A percentile compares a stretch with the other conserved stretches of the same genome.
phyloP scores from a whole-genome alignment of 257 asterid species.

The Scutellaria barbata region DNA sequence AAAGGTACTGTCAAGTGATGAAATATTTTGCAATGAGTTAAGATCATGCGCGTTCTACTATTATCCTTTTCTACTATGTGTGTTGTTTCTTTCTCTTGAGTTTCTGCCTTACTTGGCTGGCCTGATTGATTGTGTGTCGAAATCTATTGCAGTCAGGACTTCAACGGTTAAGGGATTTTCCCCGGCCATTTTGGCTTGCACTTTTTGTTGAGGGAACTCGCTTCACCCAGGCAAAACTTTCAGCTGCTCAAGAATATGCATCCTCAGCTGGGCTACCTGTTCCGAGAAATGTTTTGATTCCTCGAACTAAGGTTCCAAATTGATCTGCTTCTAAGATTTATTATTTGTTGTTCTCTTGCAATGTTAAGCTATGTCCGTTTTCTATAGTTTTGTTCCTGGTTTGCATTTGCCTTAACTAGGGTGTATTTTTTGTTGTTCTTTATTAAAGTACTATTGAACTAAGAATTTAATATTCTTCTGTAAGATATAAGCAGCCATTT shows the following conservation, averaged over 20 bases:
- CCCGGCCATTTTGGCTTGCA: conserved; percentile 93
- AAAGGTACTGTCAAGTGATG: conserved; percentile 52
- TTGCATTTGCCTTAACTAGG: neutral
- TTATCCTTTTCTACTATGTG: conserved; percentile 10
- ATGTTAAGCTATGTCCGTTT: conserved; percentile 9
- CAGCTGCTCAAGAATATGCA: conserved; percentile 97
- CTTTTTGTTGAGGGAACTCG: conserved; percentile 99
- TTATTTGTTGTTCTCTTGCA: neutral
- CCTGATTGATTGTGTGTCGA: conserved; percentile 23
- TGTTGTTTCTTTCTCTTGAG: conserved; percentile 14
- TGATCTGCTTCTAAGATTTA: conserved; percentile 26
- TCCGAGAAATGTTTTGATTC: conserved; percentile 90
- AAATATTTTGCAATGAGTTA: conserved; percentile 29
- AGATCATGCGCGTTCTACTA: conserved; percentile 2
- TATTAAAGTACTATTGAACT: neutral
- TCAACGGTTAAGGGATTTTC: conserved; percentile 75
- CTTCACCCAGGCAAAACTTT: conserved; percentile 90
- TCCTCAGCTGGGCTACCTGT: conserved; percentile 76
- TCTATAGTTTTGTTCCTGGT: neutral
- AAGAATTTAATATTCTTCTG: neutral
- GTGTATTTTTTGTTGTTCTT: neutral
- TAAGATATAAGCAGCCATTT: neutral
- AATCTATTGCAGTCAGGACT: conserved; percentile 71
- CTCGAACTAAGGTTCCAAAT: conserved; percentile 89
- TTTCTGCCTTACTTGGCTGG: conserved; percentile 26